Evolutionary conservation across 129 eudicot species (phyloP), one percentile per base, ranked within the genome.

Genomic region (Solidago caesia): DNA sequence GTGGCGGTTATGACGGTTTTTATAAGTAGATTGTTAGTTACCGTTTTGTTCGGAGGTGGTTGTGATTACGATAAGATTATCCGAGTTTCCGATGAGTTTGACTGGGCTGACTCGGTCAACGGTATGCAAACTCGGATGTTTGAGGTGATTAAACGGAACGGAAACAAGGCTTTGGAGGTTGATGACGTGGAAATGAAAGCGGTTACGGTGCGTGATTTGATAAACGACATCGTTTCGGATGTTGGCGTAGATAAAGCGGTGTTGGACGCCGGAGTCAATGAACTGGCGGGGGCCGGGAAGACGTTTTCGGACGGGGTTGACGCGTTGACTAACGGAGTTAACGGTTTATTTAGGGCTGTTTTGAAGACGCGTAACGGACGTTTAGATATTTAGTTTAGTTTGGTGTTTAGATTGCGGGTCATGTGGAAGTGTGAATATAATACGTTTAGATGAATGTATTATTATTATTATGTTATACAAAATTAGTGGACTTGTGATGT

Each of bases 101-200:
- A 77, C 25, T 84, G 80, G 77, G 82, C 82, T 0, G 78, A 80
- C 61, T 67, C 77, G 12, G 76, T 84, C 78, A 84, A 77, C 75
- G 58, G 41, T 16, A 5, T 80, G 45, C 77, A 64, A 73, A 29
- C 70, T 14, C 61, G 29, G 9, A 80, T 84, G 61, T 73, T 72
- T 62, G 73, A 33, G 52, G n/a, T 55, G 78, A 64, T 81, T 9
- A 76, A 81, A 67, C 51, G 42, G 33, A 80, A 74, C 48, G 44
- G 26, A 45, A 63, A 61, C 1, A 15, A 8, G 77, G 12, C 77
- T 15, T 16, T 41, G 49, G 88, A 84, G 83, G 2, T 80, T n/a
- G 75, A 68, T 16, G 47, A 81, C 26, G 75, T 80, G 55, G 76
- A 13, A 44, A 73, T 66, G 8, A 71, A 74, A 64, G 82, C 77